These are phyloP conservation scores for Paxillus involutus DNA, from an alignment of 768 basidiomycete species.

Conservation along the genomic window DNA sequence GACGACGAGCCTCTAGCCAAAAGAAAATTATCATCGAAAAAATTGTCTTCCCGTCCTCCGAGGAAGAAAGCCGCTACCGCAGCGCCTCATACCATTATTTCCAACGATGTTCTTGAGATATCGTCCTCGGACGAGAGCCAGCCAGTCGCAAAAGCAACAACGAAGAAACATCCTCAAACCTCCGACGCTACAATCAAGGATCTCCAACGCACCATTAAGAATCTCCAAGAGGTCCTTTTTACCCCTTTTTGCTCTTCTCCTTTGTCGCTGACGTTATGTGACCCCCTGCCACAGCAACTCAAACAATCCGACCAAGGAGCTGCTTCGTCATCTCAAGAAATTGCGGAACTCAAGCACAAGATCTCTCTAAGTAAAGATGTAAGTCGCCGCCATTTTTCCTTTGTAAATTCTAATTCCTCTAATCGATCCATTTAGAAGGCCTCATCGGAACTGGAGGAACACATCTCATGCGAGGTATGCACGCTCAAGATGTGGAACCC, in stretches of 20 bases:
- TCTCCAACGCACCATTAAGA: conserved; percentile 42
- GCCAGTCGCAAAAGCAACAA: conserved; percentile 2
- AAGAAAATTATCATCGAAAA: conserved; percentile 16
- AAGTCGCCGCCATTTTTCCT: neutral
- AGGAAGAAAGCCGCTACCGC: conserved; percentile 22
- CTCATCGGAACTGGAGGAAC: conserved; percentile 48
- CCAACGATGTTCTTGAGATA: conserved; percentile 51
- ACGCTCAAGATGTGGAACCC: conserved; percentile 63
- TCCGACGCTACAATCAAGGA: conserved; percentile 11
- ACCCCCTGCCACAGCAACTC: conserved; percentile 16
- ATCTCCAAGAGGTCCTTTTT: conserved; percentile 41
- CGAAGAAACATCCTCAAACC: conserved; percentile 17
- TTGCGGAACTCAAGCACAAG: conserved; percentile 21
- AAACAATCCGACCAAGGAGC: conserved; percentile 6
- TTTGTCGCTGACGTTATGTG: neutral
- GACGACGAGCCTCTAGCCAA: conserved; percentile 24
- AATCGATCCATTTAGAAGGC: conserved; percentile 31
- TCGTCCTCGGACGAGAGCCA: conserved; percentile 52
- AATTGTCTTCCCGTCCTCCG: neutral
- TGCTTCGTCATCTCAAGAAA: conserved; percentile 12
- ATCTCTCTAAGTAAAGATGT: conserved; percentile 6
- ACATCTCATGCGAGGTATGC: conserved; percentile 65
- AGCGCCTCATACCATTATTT: conserved; percentile 7
- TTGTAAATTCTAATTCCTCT: neutral
- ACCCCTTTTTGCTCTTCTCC: neutral